Evolutionary conservation across 2,329 filamentous ascomycete species (phyloP).

Genomic region (Lachnellula occidentalis): DNA sequence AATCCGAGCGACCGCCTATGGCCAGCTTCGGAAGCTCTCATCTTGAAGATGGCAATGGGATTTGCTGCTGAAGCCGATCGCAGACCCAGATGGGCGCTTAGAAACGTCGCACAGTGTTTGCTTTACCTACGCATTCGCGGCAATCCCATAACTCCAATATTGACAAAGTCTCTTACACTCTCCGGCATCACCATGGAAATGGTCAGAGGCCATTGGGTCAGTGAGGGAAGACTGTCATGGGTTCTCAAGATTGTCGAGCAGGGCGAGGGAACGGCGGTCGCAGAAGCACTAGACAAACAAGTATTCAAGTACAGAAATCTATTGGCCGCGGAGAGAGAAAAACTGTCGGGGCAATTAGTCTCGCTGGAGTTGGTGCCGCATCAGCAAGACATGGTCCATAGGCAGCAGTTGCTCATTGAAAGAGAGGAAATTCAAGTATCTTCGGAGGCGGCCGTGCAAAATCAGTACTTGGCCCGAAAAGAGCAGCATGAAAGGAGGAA

Average conservation of each 20-base stretch:
- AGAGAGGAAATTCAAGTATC: too few species aligned
- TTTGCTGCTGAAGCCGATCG: slow-evolving; percentile 20
- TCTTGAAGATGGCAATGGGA: slow-evolving; percentile 24
- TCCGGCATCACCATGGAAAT: slow-evolving; percentile 22
- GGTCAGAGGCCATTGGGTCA: slow-evolving; percentile 12
- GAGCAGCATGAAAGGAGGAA: background rate
- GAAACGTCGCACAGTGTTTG: slow-evolving; percentile 25
- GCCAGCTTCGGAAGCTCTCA: slow-evolving; percentile 14
- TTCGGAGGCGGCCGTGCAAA: background rate
- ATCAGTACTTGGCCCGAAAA: background rate
- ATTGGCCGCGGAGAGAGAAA: background rate
- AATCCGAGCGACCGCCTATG: slow-evolving; percentile 3
- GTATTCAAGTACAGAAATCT: slow-evolving; percentile 15
- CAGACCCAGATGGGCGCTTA: slow-evolving; percentile 14
- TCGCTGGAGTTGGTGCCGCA: too few species aligned
- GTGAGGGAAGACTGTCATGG: slow-evolving; percentile 20
- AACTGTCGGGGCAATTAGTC: too few species aligned
- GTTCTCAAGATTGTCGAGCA: slow-evolving; percentile 15
- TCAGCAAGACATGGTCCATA: background rate
- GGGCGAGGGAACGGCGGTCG: slow-evolving; percentile 25
- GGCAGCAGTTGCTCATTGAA: background rate
- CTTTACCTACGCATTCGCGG: slow-evolving; percentile 21
- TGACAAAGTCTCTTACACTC: slow-evolving; percentile 21
- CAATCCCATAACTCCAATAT: slow-evolving; percentile 11
- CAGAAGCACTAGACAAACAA: slow-evolving; percentile 15